Evolutionary conservation across 768 basidiomycete genomes (phyloP), one percentile per base, ranked within the genome.

Genomic region (Lactarius evosmus): DNA sequence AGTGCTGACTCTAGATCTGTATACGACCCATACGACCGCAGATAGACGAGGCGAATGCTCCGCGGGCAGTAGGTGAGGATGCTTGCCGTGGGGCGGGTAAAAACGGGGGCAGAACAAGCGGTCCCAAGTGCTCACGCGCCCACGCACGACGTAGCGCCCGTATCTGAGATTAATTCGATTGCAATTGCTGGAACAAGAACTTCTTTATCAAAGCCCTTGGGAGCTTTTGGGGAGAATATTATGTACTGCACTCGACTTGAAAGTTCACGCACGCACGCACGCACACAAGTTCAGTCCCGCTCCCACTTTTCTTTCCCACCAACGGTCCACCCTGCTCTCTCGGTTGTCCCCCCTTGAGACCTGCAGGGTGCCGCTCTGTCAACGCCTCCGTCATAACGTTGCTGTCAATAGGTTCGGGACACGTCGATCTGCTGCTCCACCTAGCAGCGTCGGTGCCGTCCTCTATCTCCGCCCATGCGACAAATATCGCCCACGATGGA

Each of bases 151-250:
- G n/a, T n/a, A n/a, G 38, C 38, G 32, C 55, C 36, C 2, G 2
- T 46, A 58, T 58, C 58, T 58, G 14, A 50, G 58, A 58, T 58
- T 38, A 38, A 56, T 38, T 27, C 25, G 34, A 12, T 22, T n/a
- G 34, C n/a, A n/a, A n/a, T n/a, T n/a, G n/a, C n/a, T n/a, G n/a
- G n/a, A n/a, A n/a, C n/a, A n/a, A n/a, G n/a, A n/a, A n/a, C n/a
- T n/a, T n/a, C n/a, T n/a, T n/a, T n/a, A n/a, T n/a, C n/a, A n/a
- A n/a, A n/a, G n/a, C n/a, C n/a, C n/a, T n/a, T n/a, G n/a, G n/a
- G n/a, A n/a, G n/a, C n/a, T n/a, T n/a, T n/a, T n/a, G n/a, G n/a
- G n/a, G n/a, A n/a, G n/a, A n/a, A n/a, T n/a, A n/a, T n/a, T n/a
- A n/a, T n/a, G n/a, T n/a, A n/a, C n/a, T n/a, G n/a, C n/a, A n/a